These are phyloP conservation scores for Iberis amara DNA, from an alignment of 441 rosid genomes.

Conservation along the genomic window DNA sequence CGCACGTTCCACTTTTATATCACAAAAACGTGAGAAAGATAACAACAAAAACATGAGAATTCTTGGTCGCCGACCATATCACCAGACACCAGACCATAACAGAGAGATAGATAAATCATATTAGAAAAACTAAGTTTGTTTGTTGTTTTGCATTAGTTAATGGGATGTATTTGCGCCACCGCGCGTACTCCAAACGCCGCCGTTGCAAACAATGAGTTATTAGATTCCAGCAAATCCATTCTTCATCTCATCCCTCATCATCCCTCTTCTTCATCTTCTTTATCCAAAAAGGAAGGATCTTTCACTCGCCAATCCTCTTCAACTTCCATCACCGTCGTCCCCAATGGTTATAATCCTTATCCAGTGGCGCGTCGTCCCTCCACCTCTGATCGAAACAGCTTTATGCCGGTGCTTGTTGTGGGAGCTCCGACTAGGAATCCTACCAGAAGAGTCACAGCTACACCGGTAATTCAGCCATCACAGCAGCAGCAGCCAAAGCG, in stretches of 20 bases:
- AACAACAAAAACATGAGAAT: conserved; percentile 11
- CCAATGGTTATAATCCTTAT: conserved; percentile 25
- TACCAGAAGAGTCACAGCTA: conserved; percentile 21
- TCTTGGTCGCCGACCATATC: conserved; percentile 26
- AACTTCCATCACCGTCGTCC: conserved; percentile 29
- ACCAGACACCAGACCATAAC: background rate
- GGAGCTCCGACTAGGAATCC: conserved; percentile 25
- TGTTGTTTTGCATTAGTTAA: too few species aligned
- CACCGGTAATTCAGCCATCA: conserved; percentile 18
- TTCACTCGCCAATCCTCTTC: conserved; percentile 15
- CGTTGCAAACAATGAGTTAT: conserved; percentile 17
- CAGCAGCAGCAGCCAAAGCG: conserved; percentile 7
- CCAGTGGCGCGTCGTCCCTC: conserved; percentile 28
- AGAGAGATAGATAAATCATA: conserved; percentile 16
- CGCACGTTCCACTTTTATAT: conserved; percentile 26
- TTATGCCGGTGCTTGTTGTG: conserved; percentile 7
- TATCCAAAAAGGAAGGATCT: conserved; percentile 24
- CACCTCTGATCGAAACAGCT: conserved; percentile 24
- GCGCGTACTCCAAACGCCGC: conserved; percentile 33
- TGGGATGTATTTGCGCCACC: conserved; percentile 36
- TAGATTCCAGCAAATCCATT: conserved; percentile 32
- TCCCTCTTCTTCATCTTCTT: conserved; percentile 22
- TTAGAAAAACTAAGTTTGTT: conserved; percentile 5
- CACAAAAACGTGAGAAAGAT: conserved; percentile 33
- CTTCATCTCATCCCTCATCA: conserved; percentile 25